phyloP scores from a whole-genome alignment of 345 rosid genomes.

The Firmiana major region DNA sequence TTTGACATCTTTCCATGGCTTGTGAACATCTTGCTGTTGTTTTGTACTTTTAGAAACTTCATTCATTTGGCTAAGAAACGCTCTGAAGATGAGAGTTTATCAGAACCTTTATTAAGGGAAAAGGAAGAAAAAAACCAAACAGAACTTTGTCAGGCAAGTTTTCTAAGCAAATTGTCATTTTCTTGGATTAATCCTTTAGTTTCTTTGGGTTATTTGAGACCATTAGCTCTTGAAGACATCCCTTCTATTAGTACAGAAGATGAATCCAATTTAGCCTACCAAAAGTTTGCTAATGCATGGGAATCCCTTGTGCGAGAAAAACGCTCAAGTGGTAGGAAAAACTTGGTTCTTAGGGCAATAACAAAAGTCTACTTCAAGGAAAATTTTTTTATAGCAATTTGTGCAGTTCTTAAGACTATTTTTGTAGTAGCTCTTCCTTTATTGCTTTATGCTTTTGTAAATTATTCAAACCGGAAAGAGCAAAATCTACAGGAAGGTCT shows the following conservation, averaged over 20 bases:
- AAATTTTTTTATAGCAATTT: constrained; percentile 40
- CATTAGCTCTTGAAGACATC: constrained; percentile 53
- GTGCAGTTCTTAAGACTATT: constrained; percentile 47
- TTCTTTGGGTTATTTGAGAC: constrained; percentile 51
- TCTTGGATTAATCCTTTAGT: constrained; percentile 70
- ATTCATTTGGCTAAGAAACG: constrained; percentile 17
- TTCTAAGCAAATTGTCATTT: constrained; percentile 48
- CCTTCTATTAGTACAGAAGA: constrained; percentile 44
- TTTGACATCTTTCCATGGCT: constrained; percentile 44
- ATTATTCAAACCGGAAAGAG: constrained; percentile 42
- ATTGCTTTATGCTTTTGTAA: constrained; percentile 57
- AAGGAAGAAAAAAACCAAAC: constrained; percentile 23
- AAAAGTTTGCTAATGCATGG: constrained; percentile 53
- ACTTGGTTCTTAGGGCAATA: constrained; percentile 48
- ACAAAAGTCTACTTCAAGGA: constrained; percentile 50
- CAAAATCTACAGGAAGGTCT: constrained; percentile 42
- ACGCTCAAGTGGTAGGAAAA: constrained; percentile 22
- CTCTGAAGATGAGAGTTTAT: constrained; percentile 26
- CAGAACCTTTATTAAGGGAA: constrained; percentile 41
- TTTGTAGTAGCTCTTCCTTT: constrained; percentile 55
- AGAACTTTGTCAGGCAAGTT: constrained; percentile 38
- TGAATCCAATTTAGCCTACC: constrained; percentile 51
- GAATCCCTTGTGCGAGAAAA: constrained; percentile 30
- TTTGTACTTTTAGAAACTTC: constrained; percentile 48
- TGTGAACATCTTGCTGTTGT: constrained; percentile 46